Evolutionary conservation across 345 rosid genomes (phyloP), one percentile per base, ranked within the genome.

Genomic region (Rhizophora apiculata): DNA sequence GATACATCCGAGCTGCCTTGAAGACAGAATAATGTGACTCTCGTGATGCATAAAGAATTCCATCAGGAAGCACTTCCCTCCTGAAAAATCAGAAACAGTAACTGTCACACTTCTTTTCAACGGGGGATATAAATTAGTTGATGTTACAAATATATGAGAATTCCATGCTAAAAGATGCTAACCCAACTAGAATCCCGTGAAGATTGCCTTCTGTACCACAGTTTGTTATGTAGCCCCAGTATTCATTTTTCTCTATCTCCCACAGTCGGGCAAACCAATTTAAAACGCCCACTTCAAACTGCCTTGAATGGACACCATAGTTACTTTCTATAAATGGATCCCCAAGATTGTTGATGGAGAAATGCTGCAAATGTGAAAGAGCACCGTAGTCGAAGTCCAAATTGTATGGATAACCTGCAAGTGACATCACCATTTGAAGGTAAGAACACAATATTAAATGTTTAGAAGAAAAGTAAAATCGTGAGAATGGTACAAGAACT

Each of bases 191-290:
- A 73, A 95, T 87, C n/a, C 99, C 99, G 75, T 95, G 99, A 73
- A 95, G 99, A 79, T 95, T 95, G 64, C 99, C 99, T 79, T 95
- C 99, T 9, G 99, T 95, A 27, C 99, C 99, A 67, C 99, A 92
- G 60, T 92, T 95, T 48, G 99, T 95, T 51, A 95, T 95, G 74
- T 95, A 95, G 58, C 99, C 99, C 99, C 99, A 95, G 79, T 92
- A 95, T 57, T 95, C 91, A 81, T 81, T 74, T 78, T 87, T 88
- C 84, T 92, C 96, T n/a, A 95, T 83, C 76, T 95, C 99, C 99
- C 99, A 92, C 13, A 95, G 76, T 72, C 96, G 93, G 51, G 99
- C 99, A 86, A 95, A 95, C 99, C 99, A 95, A 81, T 95, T 97
- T 79, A 95, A 79, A 27, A 95, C 97, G n/a, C 99, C 99, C 36